Conservation (phyloP, 176 grass and related monocot species). For the Aegilops speltoides region DNA sequence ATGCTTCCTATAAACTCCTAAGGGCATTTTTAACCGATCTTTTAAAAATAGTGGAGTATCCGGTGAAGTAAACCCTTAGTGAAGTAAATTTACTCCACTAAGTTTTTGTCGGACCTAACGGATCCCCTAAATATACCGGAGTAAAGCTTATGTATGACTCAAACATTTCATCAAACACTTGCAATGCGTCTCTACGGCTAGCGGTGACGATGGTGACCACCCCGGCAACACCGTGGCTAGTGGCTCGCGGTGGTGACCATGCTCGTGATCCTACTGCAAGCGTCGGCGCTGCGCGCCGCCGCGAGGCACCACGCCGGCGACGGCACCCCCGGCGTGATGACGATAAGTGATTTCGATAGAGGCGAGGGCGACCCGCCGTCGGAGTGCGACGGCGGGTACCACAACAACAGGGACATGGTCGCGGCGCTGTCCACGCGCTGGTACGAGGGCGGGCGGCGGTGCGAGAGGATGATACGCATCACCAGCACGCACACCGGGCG, state of each 20-base stretch:
- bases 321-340: slow-evolving; percentile 8
- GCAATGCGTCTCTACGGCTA: too few relatives aligned
- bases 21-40: too few relatives aligned
- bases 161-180: too few relatives aligned
- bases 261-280: slow-evolving; percentile 9
- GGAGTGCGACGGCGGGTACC: slow-evolving; percentile 25
- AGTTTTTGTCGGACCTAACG: too few relatives aligned
- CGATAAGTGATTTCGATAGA: slow-evolving; percentile 2
- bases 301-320: not conserved
- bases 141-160: too few relatives aligned
- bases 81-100: too few relatives aligned
- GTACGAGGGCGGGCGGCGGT: slow-evolving; percentile 18
- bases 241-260: not conserved
- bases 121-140: too few relatives aligned
- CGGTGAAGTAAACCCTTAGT: too few relatives aligned
- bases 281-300: not conserved
- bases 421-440: slow-evolving; percentile 35
- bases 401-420: slow-evolving; percentile 18
- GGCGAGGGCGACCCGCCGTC: not conserved
- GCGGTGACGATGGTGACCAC: too few relatives aligned
- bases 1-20: too few relatives aligned
- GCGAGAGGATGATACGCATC: slow-evolving; percentile 22
- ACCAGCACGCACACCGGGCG: not conserved
- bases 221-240: too few relatives aligned
- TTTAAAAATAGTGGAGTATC: too few relatives aligned